Conservation (phyloP, 257 asterid genomes). For the Buddleja alternifolia region DNA sequence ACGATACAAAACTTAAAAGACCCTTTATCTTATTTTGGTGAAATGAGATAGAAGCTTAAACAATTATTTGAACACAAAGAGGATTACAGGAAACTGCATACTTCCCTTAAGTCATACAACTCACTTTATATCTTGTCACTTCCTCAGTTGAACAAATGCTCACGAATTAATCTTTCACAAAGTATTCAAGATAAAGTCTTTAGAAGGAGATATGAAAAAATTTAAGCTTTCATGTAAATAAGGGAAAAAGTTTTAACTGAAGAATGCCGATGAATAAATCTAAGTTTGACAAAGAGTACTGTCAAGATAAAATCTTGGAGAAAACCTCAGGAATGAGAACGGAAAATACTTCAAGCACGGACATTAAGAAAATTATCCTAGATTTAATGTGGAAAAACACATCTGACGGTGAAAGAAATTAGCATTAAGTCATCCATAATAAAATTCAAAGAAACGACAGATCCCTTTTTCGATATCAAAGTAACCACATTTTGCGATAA, state of each 20-base stretch:
- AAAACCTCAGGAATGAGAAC: conserved; percentile 1
- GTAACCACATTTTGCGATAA: conserved; percentile 27
- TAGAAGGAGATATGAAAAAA: background rate
- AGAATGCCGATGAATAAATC: too few relatives aligned
- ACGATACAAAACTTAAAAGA: background rate
- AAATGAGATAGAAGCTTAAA: background rate
- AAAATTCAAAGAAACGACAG: background rate
- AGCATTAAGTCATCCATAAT: conserved; percentile 10
- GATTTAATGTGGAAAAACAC: conserved; percentile 14
- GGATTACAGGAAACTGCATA: conserved; percentile 3
- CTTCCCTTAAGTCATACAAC: conserved; percentile 5
- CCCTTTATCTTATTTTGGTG: background rate
- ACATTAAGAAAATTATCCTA: background rate
- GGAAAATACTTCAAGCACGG: conserved; percentile 15
- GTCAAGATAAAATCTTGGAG: background rate
- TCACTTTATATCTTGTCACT: conserved; percentile 20
- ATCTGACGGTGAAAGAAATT: background rate
- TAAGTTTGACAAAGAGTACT: background rate
- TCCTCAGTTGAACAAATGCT: background rate
- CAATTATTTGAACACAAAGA: background rate
- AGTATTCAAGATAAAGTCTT: background rate
- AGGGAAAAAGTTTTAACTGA: background rate
- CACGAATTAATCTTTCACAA: background rate
- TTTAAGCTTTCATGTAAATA: background rate
- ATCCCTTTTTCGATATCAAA: conserved; percentile 16